Evolutionary conservation across 345 rosid species (phyloP), one percentile per base, ranked within the genome.

Genomic region (Citrus maxima): DNA sequence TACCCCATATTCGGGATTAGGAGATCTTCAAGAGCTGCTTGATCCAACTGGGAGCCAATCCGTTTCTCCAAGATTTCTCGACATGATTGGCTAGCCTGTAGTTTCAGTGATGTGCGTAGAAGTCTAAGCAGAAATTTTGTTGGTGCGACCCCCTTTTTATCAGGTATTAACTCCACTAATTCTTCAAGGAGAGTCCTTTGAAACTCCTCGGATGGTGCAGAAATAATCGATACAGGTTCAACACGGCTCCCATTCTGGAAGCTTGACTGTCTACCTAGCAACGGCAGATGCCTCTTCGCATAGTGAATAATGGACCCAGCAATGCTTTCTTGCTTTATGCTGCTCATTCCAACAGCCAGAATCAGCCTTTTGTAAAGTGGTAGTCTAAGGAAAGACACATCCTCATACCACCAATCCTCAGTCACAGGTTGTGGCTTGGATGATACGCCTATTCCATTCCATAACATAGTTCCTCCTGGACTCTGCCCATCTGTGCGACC

Each of bases 321-420:
- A 63, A 93, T 80, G 38, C 72, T 81, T 78, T 84, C 92, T 0
- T 87, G 87, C 72, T 86, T 88, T 83, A 89, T 85, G 56, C 94
- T 94, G 62, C 85, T 82, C 27, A 89, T 83, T 69, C 82, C 81
- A 59, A 93, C 76, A n/a, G 87, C 92, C 61, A 80, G 77, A 32
- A 95, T 90, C 51, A 95, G 88, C 82, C 91, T 91, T 83, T 85
- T 92, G 79, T 83, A 95, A 55, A 87, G 66, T 27, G 87, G 75
- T n/a, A 93, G 67, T 12, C 86, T 79, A 10, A 92, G 96, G 78
- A 79, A 75, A 6, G 96, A 92, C 38, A 82, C 93, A 76, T 93
- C 99, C 58, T 88, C 91, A 30, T 87, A 90, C 99, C 99, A 95
- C 99, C 98, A 93, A 84, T 92, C 93, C 32, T 88, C 89, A 2